Percentiles rank a stretch among this genome's conserved stretches.
Conservation (phyloP, 2,329 filamentous ascomycete genomes). For the Epichloe aotearoae region DNA sequence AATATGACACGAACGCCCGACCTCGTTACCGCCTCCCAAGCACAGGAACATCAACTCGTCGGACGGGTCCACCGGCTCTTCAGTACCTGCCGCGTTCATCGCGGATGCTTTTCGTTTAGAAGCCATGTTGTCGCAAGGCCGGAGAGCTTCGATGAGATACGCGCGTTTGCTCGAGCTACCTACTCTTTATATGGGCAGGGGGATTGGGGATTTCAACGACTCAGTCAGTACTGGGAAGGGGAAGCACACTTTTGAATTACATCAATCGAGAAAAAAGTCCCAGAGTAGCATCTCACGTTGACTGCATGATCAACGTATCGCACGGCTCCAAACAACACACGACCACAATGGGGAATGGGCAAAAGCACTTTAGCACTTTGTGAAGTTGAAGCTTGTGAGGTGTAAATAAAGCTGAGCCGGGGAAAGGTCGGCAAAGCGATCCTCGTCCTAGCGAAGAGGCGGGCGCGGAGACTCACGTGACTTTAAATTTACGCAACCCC, state of each 20-base stretch:
- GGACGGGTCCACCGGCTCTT: conserved; percentile 82
- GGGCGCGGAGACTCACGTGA: conserved; percentile 24
- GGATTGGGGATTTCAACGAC: not conserved
- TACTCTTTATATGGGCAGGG: not conserved
- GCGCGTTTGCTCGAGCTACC: not conserved
- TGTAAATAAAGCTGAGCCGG: not conserved
- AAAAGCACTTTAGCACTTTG: not conserved
- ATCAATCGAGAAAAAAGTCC: not conserved
- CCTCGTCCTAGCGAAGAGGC: not conserved
- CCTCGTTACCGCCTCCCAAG: conserved; percentile 90
- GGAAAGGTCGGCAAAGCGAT: not conserved
- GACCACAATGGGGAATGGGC: not conserved
- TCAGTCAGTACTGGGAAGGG: not conserved
- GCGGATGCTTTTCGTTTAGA: conserved; percentile 79
- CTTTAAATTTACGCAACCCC: conserved; percentile 27
- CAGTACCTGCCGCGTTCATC: conserved; percentile 51
- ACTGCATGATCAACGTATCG: not conserved
- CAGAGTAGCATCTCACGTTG: not conserved
- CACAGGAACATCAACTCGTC: conserved; percentile 93
- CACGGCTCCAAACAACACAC: not conserved
- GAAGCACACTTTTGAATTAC: not conserved
- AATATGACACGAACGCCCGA: conserved; percentile 93
- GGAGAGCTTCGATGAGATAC: not conserved
- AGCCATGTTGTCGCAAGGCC: conserved; percentile 49
- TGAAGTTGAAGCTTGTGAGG: not conserved